Evolutionary conservation across 495 filamentous ascomycete species (phyloP).

Genomic region (Annulohypoxylon bovei): DNA sequence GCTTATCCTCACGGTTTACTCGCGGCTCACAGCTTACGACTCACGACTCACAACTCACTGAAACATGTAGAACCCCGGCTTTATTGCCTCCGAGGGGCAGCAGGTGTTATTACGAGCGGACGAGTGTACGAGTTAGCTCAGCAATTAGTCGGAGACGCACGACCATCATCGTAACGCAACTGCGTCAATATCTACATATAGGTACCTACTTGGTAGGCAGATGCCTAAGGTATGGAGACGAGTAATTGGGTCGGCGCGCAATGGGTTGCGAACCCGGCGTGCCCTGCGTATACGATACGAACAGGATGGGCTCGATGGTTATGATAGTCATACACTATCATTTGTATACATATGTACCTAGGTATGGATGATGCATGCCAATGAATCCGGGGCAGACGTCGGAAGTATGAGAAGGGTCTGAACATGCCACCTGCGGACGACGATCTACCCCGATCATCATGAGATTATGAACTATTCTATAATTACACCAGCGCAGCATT

Average conservation of each 20-base stretch:
- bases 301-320: background rate
- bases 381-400: background rate
- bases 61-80: background rate
- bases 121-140: background rate
- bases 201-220: no score
- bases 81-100: background rate
- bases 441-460: background rate
- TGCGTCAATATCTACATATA: background rate
- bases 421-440: background rate
- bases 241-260: background rate
- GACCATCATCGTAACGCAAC: no score
- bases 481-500: slow-evolving; percentile 1
- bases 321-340: background rate
- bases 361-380: background rate
- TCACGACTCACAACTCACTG: background rate
- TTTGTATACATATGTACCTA: background rate
- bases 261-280: background rate
- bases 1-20: no score
- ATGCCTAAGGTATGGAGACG: no score
- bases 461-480: slow-evolving; percentile 9
- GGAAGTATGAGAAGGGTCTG: background rate
- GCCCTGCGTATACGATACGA: background rate
- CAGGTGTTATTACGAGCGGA: background rate
- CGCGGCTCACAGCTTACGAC: background rate
- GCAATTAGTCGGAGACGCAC: background rate